Percentiles rank a stretch among this genome's conserved stretches.
Conservation (phyloP, 805 yeast species). For the Ogataea wickerhamii region DNA sequence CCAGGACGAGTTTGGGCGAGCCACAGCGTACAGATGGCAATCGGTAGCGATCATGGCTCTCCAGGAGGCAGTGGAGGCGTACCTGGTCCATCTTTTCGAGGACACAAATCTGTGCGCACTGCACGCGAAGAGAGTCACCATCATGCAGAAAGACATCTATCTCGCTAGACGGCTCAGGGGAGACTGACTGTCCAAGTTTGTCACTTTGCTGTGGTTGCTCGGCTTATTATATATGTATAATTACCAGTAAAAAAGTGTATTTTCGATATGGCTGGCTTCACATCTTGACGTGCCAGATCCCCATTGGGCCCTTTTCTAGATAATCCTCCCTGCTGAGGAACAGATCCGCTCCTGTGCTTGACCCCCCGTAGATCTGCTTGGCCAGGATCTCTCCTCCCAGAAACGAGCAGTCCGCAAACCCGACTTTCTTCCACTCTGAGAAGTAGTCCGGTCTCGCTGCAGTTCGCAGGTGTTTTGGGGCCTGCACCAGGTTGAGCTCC, state of each 20-base stretch:
- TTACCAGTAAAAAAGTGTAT: background rate
- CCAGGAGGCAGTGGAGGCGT: conserved; percentile 82
- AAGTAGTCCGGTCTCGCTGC: conserved; percentile 85
- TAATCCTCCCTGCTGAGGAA: conserved; percentile 69
- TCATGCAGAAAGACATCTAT: conserved; percentile 80
- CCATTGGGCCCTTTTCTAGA: conserved; percentile 74
- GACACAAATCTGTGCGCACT: conserved; percentile 76
- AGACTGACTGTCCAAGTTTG: conserved; percentile 8
- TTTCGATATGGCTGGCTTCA: too few relatives aligned
- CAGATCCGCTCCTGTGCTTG: conserved; percentile 58
- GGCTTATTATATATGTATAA: conserved; percentile 3
- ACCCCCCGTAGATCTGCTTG: conserved; percentile 73
- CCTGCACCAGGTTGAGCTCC: conserved; percentile 48
- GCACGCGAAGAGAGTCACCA: conserved; percentile 80
- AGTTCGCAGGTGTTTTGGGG: conserved; percentile 69
- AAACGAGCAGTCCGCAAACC: conserved; percentile 73
- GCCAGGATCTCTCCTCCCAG: conserved; percentile 86
- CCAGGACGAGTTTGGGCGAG: conserved; percentile 50
- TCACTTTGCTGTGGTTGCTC: background rate
- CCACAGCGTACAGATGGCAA: conserved; percentile 70
- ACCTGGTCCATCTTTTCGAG: conserved; percentile 65
- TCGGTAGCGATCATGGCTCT: conserved; percentile 71
- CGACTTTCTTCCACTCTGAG: conserved; percentile 86
- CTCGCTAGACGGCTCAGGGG: conserved; percentile 51
- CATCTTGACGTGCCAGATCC: conserved; percentile 56